Percentiles rank a stretch among this genome's conserved stretches.
Conservation (phyloP, 2,329 filamentous ascomycete genomes). For the Pochonia chlamydosporia region DNA sequence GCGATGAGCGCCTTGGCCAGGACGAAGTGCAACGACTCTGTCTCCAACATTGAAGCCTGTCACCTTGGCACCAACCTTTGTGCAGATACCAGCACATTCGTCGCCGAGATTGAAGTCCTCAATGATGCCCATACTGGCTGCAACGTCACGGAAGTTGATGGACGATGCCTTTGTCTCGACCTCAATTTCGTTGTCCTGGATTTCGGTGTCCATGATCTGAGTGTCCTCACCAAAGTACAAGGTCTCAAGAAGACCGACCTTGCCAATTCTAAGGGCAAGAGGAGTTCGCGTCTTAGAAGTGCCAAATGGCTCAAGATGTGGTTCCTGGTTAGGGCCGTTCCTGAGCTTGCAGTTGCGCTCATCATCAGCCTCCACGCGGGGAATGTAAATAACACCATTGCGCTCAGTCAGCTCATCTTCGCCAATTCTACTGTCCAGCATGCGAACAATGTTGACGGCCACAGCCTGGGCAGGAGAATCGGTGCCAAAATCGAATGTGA, state of each 20-base stretch:
- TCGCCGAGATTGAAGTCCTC: constrained; percentile 16
- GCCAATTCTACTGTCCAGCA: constrained; percentile 11
- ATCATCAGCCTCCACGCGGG: constrained; percentile 16
- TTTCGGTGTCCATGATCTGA: constrained; percentile 7
- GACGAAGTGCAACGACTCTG: constrained; percentile 18
- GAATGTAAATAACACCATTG: constrained; percentile 16
- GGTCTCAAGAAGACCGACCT: constrained; percentile 20
- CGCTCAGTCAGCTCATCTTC: constrained; percentile 19
- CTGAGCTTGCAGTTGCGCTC: constrained; percentile 17
- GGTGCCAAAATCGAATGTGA: constrained; percentile 12
- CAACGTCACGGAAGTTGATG: constrained; percentile 31
- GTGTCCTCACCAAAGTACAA: constrained; percentile 21
- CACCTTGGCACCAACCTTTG: constrained; percentile 13
- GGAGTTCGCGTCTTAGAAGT: constrained; percentile 8
- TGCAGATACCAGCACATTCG: constrained; percentile 20
- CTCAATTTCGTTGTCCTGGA: constrained; percentile 21
- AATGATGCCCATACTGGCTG: constrained; percentile 20
- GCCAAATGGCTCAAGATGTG: constrained; percentile 13
- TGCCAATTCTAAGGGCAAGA: constrained; percentile 14
- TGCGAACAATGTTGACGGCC: constrained; percentile 10
- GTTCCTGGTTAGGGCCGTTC: constrained; percentile 18
- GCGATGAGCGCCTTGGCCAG: constrained; percentile 16
- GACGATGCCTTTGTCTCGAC: constrained; percentile 23
- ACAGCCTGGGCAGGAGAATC: constrained; percentile 9
- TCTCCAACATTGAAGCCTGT: constrained; percentile 23